Percentiles rank a stretch among this genome's conserved stretches.
Evolutionary conservation across 352 stramenopile species (phyloP).

Genomic region (Pythium graminicola): DNA sequence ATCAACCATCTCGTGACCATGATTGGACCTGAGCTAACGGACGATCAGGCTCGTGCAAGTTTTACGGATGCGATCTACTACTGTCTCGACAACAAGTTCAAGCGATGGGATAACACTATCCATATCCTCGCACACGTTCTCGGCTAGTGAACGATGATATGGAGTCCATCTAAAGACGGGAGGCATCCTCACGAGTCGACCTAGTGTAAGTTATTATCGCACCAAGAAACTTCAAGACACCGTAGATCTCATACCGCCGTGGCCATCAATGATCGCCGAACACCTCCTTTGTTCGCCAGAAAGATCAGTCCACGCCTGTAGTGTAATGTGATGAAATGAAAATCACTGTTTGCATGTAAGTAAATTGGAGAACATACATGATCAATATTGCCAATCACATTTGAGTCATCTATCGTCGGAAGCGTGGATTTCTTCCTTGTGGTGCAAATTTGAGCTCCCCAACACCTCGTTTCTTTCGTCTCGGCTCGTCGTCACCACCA

Average conservation of each 20-base stretch:
- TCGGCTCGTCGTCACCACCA: constrained; percentile 17
- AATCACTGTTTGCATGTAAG: not conserved
- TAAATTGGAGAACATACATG: too few species aligned
- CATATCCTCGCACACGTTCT: constrained; percentile 66
- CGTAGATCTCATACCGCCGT: not conserved
- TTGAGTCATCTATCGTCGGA: constrained; percentile 46
- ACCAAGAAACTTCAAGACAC: not conserved
- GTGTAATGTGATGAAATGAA: too few species aligned
- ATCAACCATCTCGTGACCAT: constrained; percentile 84
- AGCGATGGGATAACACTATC: constrained; percentile 84
- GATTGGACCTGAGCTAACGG: constrained; percentile 59
- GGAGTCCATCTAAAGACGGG: too few species aligned
- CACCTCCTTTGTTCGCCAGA: not conserved
- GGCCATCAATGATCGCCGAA: not conserved
- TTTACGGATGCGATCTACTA: constrained; percentile 78
- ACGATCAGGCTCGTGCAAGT: constrained; percentile 53
- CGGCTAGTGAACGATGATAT: constrained; percentile 17
- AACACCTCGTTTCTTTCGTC: constrained; percentile 76
- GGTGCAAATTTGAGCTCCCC: constrained; percentile 64
- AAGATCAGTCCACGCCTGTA: not conserved
- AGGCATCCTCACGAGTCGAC: not conserved
- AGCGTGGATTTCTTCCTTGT: constrained; percentile 37
- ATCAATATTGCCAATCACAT: constrained; percentile 1
- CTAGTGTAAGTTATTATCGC: constrained; percentile 22
- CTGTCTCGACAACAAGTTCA: constrained; percentile 81